A percentile compares a stretch with the other conserved stretches of the same genome.
These are phyloP conservation scores for Aspergillus calidoustus DNA, from an alignment of 2,329 filamentous ascomycete genomes.

Conservation along the genomic window DNA sequence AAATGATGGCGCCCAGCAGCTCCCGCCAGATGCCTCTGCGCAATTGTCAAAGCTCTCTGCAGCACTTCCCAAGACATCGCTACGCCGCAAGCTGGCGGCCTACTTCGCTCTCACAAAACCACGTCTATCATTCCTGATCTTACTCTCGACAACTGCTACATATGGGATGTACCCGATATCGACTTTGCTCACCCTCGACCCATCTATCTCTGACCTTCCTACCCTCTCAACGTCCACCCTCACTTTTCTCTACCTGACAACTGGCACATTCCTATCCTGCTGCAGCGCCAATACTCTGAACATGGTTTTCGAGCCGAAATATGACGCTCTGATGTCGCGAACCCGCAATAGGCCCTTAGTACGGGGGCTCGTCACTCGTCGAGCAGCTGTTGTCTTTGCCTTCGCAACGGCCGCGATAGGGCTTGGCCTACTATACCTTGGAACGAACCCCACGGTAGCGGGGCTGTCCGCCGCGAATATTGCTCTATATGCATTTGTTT, in stretches of 20 bases:
- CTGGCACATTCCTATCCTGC: conserved; percentile 85
- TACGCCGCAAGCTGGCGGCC: conserved; percentile 72
- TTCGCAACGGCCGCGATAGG: conserved; percentile 72
- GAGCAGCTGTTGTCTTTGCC: conserved; percentile 78
- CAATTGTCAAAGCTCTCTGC: conserved; percentile 63
- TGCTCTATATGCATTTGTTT: conserved; percentile 83
- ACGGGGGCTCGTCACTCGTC: conserved; percentile 72
- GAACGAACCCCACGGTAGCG: conserved; percentile 92
- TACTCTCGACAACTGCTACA: conserved; percentile 85
- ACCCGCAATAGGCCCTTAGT: conserved; percentile 90
- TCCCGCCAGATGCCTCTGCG: conserved; percentile 64
- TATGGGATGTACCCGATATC: conserved; percentile 95
- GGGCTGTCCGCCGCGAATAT: conserved; percentile 86
- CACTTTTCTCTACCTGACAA: conserved; percentile 89
- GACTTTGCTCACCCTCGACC: conserved; percentile 79
- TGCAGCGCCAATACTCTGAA: conserved; percentile 93
- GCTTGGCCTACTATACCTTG: conserved; percentile 76
- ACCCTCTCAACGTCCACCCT: conserved; percentile 77
- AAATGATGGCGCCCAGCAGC: conserved; percentile 32
- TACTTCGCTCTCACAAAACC: conserved; percentile 95
- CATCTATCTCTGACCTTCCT: conserved; percentile 61
- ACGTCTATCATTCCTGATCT: conserved; percentile 86
- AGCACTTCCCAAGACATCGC: conserved; percentile 58
- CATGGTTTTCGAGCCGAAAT: conserved; percentile 92
- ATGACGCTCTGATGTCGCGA: conserved; percentile 91